Base-by-base conservation (phyloP, 2,329 filamentous ascomycete species). In the Rhinocladiella similis region DNA sequence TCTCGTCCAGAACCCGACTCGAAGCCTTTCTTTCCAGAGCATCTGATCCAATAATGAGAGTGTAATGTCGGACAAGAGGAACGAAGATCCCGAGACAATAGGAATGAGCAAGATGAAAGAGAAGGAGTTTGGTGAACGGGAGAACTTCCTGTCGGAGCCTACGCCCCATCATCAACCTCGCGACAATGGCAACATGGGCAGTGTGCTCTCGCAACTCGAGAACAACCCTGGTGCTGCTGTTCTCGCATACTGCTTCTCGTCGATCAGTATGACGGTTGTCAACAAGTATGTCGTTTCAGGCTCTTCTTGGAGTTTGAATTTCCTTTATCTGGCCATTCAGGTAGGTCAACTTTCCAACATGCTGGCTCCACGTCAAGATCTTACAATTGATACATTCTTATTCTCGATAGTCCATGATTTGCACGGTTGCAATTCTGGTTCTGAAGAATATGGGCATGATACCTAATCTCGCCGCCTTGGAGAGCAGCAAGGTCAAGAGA, bases 201-300 rank as follows among this genome's bases (percentile, higher is more conserved):
- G 19, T 27, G 9, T 14, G 10, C 20, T 35, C n/a, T 19, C 19
- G 16, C 45, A 47, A 33, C 45, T 47, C 45, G 45, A 87, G 68
- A 90, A 91, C 75, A 94, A 85, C 74, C 90, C 91, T 14, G 78
- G 84, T 45, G 72, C 94, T 47, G 91, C 93, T 20, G 89, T 99
- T 67, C 71, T 96, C 63, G 85, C 90, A 46, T 99, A 99, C 80
- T 99, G 94, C 75, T 80, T 89, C 68, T 90, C 93, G 51, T 97
- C 92, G n/a, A 99, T 99, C 71, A 84, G 93, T 73, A 99, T 99
- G 94, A 99, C 94, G 5, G 90, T 97, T n/a, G 94, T 95, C 73
- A 99, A 99, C 79, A 99, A 99, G 81, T 99, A 95, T 73, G 92
- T 97, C 61, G 85, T 99, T 45, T 97, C 91, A 7, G 94, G 93